Conservation (phyloP, 305 asterid genomes). For the Fraxinus latifolia region DNA sequence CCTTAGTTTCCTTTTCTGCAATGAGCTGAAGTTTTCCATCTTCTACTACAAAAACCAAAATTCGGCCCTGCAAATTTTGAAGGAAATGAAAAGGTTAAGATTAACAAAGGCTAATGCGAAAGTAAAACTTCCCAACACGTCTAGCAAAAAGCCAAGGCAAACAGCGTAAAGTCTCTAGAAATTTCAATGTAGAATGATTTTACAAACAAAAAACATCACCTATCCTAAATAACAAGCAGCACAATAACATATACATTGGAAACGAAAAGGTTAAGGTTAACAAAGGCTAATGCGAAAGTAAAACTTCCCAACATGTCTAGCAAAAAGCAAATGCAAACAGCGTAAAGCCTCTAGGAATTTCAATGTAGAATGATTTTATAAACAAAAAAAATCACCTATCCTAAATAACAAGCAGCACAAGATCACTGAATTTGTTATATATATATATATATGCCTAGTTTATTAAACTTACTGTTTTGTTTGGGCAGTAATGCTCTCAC, state of each 20-base stretch:
- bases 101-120: background rate
- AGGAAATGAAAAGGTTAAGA: background rate
- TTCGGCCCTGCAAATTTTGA: constrained; percentile 63
- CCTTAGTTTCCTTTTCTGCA: constrained; percentile 90
- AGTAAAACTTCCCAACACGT: background rate
- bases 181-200: background rate
- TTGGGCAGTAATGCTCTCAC: background rate
- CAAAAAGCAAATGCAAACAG: background rate
- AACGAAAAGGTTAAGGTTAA: background rate
- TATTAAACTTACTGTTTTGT: background rate
- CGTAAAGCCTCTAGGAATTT: background rate
- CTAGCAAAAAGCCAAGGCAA: background rate
- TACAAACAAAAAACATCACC: background rate
- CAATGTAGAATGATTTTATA: background rate
- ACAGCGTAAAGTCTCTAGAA: background rate
- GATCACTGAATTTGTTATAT: background rate
- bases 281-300: background rate
- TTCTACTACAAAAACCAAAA: constrained; percentile 81
- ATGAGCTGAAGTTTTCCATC: constrained; percentile 86
- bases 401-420: background rate
- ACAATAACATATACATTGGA: background rate
- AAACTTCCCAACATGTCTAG: background rate
- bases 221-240: background rate
- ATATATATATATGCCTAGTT: too few relatives aligned
- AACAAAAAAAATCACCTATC: background rate